Base-by-base conservation (phyloP, 2,329 filamentous ascomycete genomes). In the Fusarium nodosum region DNA sequence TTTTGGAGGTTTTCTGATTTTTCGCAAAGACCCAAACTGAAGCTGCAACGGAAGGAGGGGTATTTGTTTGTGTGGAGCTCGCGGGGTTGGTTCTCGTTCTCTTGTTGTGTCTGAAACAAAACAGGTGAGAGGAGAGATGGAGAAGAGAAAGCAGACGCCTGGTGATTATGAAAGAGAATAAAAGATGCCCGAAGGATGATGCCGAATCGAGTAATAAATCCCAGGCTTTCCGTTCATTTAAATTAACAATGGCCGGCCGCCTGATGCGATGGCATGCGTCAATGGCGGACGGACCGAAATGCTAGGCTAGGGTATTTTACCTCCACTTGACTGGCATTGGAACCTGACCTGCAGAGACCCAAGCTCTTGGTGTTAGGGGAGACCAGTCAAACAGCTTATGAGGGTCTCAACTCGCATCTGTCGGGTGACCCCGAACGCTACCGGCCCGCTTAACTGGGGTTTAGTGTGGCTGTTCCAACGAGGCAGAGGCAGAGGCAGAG, bases 381-480 rank as follows among this genome's bases (percentile, higher is more conserved):
- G 60, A 48, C 71, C 71, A 74, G 55, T 65, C 47, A 60, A 57
- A 66, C 55, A 60, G 36, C 60, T 44, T 46, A 55, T 62, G 64
- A 62, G 62, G 51, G 55, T 41, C 61, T 39, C 31, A 22, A 45
- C 45, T 51, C 48, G 33, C 48, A 30, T 51, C 48, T 51, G 44
- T 70, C 60, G 71, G 71, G 68, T 63, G 60, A 70, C 70, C 60
- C 72, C 62, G 71, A 69, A 63, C 69, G 60, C 65, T 68, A 66
- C 67, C 60, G 26, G 60, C 41, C 55, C 64, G 71, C 66, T 61
- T 72, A 36, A 68, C 71, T 74, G 56, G 69, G 69, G 45, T 45
- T 38, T 60, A 56, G 53, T 59, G 48, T 72, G 42, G 52, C 51
- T 51, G 55, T 67, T 57, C 54, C 24, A 28, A 28, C 48, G 26